phyloP scores from a whole-genome alignment of 352 stramenopile genomes.

The Blastocystis sp. region DNA sequence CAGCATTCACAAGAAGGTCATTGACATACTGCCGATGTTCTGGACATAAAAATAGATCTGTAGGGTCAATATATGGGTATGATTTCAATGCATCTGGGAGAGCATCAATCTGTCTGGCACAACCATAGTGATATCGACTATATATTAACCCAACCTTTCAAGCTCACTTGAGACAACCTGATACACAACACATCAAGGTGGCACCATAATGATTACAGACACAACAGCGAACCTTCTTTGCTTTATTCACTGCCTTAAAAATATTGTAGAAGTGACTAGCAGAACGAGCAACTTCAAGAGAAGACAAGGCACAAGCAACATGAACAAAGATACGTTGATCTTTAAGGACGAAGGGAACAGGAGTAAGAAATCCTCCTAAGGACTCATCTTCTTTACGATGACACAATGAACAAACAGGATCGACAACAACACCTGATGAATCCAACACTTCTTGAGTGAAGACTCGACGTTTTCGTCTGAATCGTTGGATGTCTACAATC shows the following conservation, averaged over 20 bases:
- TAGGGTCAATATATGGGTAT: constrained; percentile 2
- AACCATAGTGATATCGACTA: constrained; percentile 46
- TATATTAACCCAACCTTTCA: not conserved
- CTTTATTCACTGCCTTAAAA: constrained; percentile 19
- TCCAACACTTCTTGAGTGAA: constrained; percentile 23
- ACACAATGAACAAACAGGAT: constrained; percentile 22
- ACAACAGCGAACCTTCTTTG: constrained; percentile 3
- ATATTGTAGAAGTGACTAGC: constrained; percentile 12
- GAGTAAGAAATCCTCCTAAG: not conserved
- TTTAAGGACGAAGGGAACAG: constrained; percentile 1
- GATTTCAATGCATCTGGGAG: not conserved
- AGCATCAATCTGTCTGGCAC: not conserved
- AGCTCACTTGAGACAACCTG: constrained; percentile 17
- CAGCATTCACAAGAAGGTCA: not conserved
- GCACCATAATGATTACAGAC: constrained; percentile 8
- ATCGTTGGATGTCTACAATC: not conserved
- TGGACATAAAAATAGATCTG: constrained; percentile 6
- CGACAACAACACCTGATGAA: not conserved
- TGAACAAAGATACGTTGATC: not conserved
- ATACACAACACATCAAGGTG: not conserved
- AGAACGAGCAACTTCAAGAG: constrained; percentile 23
- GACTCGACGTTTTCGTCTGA: not conserved
- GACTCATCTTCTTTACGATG: not conserved
- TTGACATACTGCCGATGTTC: not conserved
- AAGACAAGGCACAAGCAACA: not conserved